These are phyloP conservation scores for Zelopaecilomyces penicillatus DNA, from an alignment of 2,329 filamentous ascomycete genomes.

Conservation along the genomic window DNA sequence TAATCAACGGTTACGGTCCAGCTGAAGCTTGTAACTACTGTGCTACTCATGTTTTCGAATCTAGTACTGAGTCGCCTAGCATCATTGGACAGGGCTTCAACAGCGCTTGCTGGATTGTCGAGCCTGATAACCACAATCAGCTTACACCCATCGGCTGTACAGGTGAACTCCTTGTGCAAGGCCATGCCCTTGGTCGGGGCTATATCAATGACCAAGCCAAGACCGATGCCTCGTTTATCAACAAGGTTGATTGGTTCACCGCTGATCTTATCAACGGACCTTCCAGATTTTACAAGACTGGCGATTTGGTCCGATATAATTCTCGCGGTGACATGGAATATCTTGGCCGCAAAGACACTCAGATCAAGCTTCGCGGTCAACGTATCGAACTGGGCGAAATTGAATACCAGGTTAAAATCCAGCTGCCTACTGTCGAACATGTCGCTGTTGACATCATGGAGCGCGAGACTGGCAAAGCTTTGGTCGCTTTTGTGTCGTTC, in stretches of 20 bases:
- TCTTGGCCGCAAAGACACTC: slow-evolving; percentile 47
- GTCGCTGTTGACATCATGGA: background rate
- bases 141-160: slow-evolving; percentile 22
- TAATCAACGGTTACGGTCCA: slow-evolving; percentile 32
- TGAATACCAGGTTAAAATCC: background rate
- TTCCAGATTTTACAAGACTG: slow-evolving; percentile 34
- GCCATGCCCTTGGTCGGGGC: slow-evolving; percentile 37
- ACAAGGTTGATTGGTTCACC: slow-evolving; percentile 24
- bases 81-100: slow-evolving; percentile 1
- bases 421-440: background rate
- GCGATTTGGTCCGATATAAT: slow-evolving; percentile 38
- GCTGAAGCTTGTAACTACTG: slow-evolving; percentile 19
- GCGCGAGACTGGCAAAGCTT: background rate
- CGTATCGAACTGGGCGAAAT: slow-evolving; percentile 40
- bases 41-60: slow-evolving; percentile 5
- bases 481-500: slow-evolving; percentile 2
- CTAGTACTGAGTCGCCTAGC: background rate
- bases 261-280: slow-evolving; percentile 5
- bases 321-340: slow-evolving; percentile 33
- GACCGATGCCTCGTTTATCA: slow-evolving; percentile 35
- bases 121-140: slow-evolving; percentile 6
- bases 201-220: slow-evolving; percentile 39
- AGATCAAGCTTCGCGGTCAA: slow-evolving; percentile 53
- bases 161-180: slow-evolving; percentile 31
- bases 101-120: slow-evolving; percentile 8